phyloP scores from a whole-genome alignment of 2,329 filamentous ascomycete genomes.

The Dothideomycetidae sp. region DNA sequence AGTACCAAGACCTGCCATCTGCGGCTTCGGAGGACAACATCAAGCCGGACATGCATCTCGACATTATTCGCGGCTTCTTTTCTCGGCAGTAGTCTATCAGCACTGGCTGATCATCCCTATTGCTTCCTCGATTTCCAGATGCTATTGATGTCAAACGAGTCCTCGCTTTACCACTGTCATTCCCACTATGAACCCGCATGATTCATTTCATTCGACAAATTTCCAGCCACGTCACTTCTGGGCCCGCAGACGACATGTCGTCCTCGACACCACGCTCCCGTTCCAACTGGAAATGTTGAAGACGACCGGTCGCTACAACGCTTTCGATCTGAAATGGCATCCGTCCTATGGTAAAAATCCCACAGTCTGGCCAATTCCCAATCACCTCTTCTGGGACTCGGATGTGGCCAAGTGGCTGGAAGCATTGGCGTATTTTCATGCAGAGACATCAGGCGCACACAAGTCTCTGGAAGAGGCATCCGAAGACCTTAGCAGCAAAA shows the following conservation, averaged over 20 bases:
- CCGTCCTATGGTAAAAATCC: conserved; percentile 37
- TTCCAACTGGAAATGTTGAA: conserved; percentile 41
- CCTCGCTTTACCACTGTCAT: conserved; percentile 14
- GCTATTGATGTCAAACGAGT: background rate
- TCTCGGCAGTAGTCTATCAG: too few relatives aligned
- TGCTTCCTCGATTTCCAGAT: background rate
- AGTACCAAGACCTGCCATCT: too few relatives aligned
- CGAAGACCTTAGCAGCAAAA: conserved; percentile 44
- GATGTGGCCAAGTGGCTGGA: conserved; percentile 49
- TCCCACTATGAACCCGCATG: conserved; percentile 23
- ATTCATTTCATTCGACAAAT: conserved; percentile 24
- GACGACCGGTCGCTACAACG: conserved; percentile 38
- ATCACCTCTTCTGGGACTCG: conserved; percentile 42
- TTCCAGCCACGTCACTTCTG: conserved; percentile 24
- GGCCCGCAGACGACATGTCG: conserved; percentile 26
- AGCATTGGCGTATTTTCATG: conserved; percentile 44
- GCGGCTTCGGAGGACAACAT: too few relatives aligned
- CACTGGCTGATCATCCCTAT: background rate
- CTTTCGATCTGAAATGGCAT: conserved; percentile 45
- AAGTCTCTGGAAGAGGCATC: conserved; percentile 34
- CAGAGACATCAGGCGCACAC: conserved; percentile 28
- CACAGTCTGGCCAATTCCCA: conserved; percentile 41
- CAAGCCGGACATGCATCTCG: background rate
- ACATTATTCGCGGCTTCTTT: background rate
- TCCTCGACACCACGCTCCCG: conserved; percentile 32